These are phyloP conservation scores for Kodamaea neixiangensis DNA, from an alignment of 805 yeast species.

Conservation along the genomic window DNA sequence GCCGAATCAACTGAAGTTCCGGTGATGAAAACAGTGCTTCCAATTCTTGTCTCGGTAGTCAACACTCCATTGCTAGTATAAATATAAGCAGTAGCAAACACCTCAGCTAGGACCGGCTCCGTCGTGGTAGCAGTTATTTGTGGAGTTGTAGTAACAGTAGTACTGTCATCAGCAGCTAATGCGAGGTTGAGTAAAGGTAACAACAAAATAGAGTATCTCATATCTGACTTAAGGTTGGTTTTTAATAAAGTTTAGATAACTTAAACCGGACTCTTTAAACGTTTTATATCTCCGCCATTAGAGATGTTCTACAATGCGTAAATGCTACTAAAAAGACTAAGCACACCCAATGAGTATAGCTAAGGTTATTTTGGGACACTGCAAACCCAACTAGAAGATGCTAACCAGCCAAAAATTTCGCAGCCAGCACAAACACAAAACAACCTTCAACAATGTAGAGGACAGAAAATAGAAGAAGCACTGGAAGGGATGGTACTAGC, in stretches of 20 bases:
- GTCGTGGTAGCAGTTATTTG: slow-evolving; percentile 33
- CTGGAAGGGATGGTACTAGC: not conserved
- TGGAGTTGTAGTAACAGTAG: slow-evolving; percentile 30
- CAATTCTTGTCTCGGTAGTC: slow-evolving; percentile 29
- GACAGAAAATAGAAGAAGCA: not conserved
- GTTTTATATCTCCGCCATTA: slow-evolving; percentile 1
- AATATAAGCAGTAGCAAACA: slow-evolving; percentile 31
- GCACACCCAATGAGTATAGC: not conserved
- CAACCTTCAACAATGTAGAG: not conserved
- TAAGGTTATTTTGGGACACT: not conserved
- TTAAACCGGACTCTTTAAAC: not conserved
- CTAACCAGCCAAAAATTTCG: not conserved
- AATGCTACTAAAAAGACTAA: not conserved
- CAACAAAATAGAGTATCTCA: slow-evolving; percentile 8
- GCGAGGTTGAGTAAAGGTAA: slow-evolving; percentile 11
- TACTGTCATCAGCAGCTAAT: slow-evolving; percentile 12
- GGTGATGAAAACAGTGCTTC: slow-evolving; percentile 15
- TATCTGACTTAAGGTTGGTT: not conserved
- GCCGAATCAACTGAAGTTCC: slow-evolving; percentile 11
- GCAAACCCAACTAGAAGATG: not conserved
- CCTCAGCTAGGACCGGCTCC: slow-evolving; percentile 24
- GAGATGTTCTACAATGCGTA: not conserved
- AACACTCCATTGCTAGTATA: slow-evolving; percentile 32
- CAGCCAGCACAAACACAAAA: slow-evolving; percentile 3
- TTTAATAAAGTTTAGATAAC: slow-evolving; percentile 3